Evolutionary conservation across 805 yeast species (phyloP).

Genomic region (Barnettozyma californica): DNA sequence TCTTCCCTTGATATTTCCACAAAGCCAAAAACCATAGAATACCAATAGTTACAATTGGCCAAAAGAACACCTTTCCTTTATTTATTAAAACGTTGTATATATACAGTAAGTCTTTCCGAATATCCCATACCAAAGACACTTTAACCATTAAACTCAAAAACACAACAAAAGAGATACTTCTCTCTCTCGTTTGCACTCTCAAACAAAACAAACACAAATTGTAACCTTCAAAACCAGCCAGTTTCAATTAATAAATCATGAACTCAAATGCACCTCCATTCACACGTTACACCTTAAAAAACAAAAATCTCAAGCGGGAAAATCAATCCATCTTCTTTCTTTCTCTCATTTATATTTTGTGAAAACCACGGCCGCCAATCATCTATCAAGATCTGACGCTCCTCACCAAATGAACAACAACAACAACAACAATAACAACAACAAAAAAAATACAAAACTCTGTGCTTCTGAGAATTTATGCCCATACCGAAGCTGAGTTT

Average conservation of each 20-base stretch:
- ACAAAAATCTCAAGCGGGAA: not conserved
- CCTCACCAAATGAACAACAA: not conserved
- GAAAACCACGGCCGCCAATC: not conserved
- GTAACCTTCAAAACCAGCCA: not conserved
- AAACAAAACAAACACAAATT: not conserved
- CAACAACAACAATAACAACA: not conserved
- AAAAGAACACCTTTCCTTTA: not conserved
- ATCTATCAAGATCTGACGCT: not conserved
- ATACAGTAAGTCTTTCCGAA: slow-evolving; percentile 4
- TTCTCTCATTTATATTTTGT: not conserved
- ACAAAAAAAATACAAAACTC: not conserved
- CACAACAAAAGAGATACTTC: not conserved
- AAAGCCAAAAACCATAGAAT: not conserved
- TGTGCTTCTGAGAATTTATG: slow-evolving; percentile 7
- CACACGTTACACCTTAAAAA: not conserved
- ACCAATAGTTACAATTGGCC: not conserved
- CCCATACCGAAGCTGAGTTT: slow-evolving; percentile 26
- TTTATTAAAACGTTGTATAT: not conserved
- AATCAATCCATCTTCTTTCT: not conserved
- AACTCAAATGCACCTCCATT: not conserved
- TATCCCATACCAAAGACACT: slow-evolving; percentile 7
- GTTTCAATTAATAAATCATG: slow-evolving; percentile 1
- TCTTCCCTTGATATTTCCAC: not conserved
- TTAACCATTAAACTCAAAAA: slow-evolving; percentile 3
- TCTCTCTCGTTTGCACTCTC: not conserved